Conservation (phyloP, 805 yeast genomes). For the Candida suzukii region DNA sequence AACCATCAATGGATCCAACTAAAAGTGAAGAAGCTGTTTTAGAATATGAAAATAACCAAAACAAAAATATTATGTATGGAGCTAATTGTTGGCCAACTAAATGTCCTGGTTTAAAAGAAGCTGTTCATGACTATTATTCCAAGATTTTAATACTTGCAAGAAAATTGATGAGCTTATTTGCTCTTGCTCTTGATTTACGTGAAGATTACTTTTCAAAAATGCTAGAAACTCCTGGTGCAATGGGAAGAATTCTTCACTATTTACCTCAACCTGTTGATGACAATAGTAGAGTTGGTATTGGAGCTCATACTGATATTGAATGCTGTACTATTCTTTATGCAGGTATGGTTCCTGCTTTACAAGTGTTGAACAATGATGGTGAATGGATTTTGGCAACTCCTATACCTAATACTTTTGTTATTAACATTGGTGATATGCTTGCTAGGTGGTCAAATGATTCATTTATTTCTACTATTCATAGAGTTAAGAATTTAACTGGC, state of each 20-base stretch:
- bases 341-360: constrained; percentile 26
- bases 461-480: constrained; percentile 28
- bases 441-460: constrained; percentile 27
- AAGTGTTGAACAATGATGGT: constrained; percentile 26
- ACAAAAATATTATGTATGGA: constrained; percentile 12
- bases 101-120: constrained; percentile 19
- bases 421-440: constrained; percentile 30
- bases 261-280: constrained; percentile 21
- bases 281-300: constrained; percentile 24
- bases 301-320: constrained; percentile 29
- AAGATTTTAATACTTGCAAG: constrained; percentile 19
- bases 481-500: constrained; percentile 25
- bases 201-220: constrained; percentile 18
- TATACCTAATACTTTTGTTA: constrained; percentile 25
- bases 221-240: constrained; percentile 20
- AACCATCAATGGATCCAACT: constrained; percentile 23
- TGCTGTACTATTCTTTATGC: constrained; percentile 24
- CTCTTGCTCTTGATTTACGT: constrained; percentile 21
- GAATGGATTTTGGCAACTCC: constrained; percentile 28
- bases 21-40: constrained; percentile 16
- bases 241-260: constrained; percentile 25
- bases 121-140: constrained; percentile 15
- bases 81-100: constrained; percentile 23
- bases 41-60: constrained; percentile 8
- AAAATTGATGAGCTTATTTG: constrained; percentile 17